These are phyloP conservation scores for Marasmius sp. DNA, from an alignment of 1,284 basidiomycete genomes.

Conservation along the genomic window DNA sequence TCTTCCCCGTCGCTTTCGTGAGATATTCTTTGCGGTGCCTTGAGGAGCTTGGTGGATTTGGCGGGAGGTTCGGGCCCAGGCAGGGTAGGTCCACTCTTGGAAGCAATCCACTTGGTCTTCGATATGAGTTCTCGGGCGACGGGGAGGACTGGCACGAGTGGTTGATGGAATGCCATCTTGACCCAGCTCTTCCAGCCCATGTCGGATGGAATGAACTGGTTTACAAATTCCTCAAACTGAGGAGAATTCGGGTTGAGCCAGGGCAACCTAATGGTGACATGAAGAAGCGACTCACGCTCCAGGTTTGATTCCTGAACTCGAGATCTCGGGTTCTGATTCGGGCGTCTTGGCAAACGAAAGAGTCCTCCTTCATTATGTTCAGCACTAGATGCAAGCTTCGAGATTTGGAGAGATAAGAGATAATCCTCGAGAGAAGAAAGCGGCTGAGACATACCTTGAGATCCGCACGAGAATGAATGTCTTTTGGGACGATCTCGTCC, in stretches of 20 bases:
- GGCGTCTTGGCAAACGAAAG: conserved; percentile 73
- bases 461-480: conserved; percentile 85
- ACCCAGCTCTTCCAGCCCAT: conserved; percentile 80
- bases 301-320: conserved; percentile 86
- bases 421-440: conserved; percentile 10
- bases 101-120: conserved; percentile 69
- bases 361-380: conserved; percentile 70
- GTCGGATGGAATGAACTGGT: conserved; percentile 77
- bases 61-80: conserved; percentile 28
- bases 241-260: conserved; percentile 7
- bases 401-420: conserved; percentile 6
- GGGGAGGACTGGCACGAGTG: conserved; percentile 68
- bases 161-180: conserved; percentile 79
- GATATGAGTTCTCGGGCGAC: conserved; percentile 73
- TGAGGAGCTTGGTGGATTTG: conserved; percentile 19
- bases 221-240: conserved; percentile 81
- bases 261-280: background rate
- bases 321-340: conserved; percentile 72
- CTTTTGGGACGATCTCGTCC: conserved; percentile 73
- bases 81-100: conserved; percentile 37
- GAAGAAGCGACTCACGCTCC: conserved; percentile 58
- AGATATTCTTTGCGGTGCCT: background rate
- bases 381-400: conserved; percentile 63
- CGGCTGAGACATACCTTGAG: conserved; percentile 49
- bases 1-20: background rate